Percentiles rank a stretch among this genome's conserved stretches.
These are phyloP conservation scores for Colletotrichum eremochloae DNA, from an alignment of 2,329 filamentous ascomycete species.

Conservation along the genomic window DNA sequence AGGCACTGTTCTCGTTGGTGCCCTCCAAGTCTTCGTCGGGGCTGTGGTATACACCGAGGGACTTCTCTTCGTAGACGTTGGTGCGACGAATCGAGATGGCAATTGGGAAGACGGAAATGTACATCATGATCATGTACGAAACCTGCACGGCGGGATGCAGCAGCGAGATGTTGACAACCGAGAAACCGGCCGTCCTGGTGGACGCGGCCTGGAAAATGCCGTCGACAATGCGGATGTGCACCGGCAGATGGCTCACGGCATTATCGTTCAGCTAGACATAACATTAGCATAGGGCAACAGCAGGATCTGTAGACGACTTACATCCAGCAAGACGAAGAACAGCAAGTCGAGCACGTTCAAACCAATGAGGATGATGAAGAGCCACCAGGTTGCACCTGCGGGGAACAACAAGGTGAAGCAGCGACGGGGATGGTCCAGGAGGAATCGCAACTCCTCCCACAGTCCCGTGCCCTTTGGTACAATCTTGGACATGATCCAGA, in stretches of 20 bases:
- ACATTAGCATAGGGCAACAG: slow-evolving; percentile 45
- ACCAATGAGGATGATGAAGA: slow-evolving; percentile 86
- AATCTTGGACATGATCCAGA: slow-evolving; percentile 82
- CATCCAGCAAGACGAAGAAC: slow-evolving; percentile 93
- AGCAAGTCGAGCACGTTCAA: slow-evolving; percentile 89
- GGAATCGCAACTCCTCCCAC: slow-evolving; percentile 91
- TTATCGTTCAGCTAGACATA: slow-evolving; percentile 74
- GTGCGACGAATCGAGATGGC: slow-evolving; percentile 94
- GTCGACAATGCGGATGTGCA: slow-evolving; percentile 83
- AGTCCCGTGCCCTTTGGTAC: slow-evolving; percentile 75
- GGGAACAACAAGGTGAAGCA: slow-evolving; percentile 98
- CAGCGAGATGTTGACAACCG: slow-evolving; percentile 80
- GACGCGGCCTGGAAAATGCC: slow-evolving; percentile 92
- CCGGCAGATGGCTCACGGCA: slow-evolving; percentile 75
- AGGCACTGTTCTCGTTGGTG: slow-evolving; percentile 68
- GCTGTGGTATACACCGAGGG: slow-evolving; percentile 78
- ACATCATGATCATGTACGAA: slow-evolving; percentile 99
- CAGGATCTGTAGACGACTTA: slow-evolving; percentile 58
- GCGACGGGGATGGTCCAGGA: slow-evolving; percentile 93
- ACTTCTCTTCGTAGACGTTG: slow-evolving; percentile 96
- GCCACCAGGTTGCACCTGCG: slow-evolving; percentile 91
- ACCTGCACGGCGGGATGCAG: slow-evolving; percentile 94
- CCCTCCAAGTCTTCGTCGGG: slow-evolving; percentile 62
- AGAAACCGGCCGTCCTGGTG: slow-evolving; percentile 91
- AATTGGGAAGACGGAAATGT: slow-evolving; percentile 96